Percentiles rank a stretch among this genome's conserved stretches.
phyloP scores from a whole-genome alignment of 352 stramenopile genomes.

The Plasmopara muralis region DNA sequence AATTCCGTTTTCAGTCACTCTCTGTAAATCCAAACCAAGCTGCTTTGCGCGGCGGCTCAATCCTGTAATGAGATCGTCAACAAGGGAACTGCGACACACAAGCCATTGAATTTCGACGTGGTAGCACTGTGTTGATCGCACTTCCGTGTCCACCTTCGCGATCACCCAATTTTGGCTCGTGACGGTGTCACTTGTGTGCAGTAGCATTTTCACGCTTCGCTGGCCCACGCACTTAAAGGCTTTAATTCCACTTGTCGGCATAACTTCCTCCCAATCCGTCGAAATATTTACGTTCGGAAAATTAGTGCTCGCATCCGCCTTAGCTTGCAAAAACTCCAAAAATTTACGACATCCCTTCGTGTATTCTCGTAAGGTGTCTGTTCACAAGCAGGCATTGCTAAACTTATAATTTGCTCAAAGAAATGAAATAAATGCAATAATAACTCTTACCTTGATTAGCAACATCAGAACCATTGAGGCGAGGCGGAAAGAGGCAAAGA shows the following conservation, averaged over 20 bases:
- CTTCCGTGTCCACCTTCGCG: slow-evolving; percentile 64
- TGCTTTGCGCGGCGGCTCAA: slow-evolving; percentile 69
- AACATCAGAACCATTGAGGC: slow-evolving; percentile 24
- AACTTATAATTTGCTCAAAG: not conserved
- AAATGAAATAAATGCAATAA: not conserved
- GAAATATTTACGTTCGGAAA: slow-evolving; percentile 55
- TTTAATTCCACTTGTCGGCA: slow-evolving; percentile 37
- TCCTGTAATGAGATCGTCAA: slow-evolving; percentile 74
- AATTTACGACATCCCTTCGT: slow-evolving; percentile 65
- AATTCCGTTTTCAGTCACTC: slow-evolving; percentile 69
- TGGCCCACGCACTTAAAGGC: slow-evolving; percentile 67
- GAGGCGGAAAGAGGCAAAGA: slow-evolving; percentile 62
- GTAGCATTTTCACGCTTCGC: slow-evolving; percentile 63
- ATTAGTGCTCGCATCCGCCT: slow-evolving; percentile 40
- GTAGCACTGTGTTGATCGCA: slow-evolving; percentile 62
- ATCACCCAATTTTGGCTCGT: slow-evolving; percentile 82
- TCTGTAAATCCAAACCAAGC: slow-evolving; percentile 60
- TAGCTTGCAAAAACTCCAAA: slow-evolving; percentile 56
- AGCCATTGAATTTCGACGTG: slow-evolving; percentile 85
- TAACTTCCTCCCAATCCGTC: slow-evolving; percentile 38
- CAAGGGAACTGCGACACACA: slow-evolving; percentile 71
- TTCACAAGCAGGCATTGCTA: slow-evolving; percentile 6
- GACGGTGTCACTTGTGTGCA: slow-evolving; percentile 56
- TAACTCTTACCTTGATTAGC: slow-evolving; percentile 23
- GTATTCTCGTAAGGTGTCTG: slow-evolving; percentile 50